phyloP scores from a whole-genome alignment of 2,329 filamentous ascomycete genomes.

The Escovopsis weberi region DNA sequence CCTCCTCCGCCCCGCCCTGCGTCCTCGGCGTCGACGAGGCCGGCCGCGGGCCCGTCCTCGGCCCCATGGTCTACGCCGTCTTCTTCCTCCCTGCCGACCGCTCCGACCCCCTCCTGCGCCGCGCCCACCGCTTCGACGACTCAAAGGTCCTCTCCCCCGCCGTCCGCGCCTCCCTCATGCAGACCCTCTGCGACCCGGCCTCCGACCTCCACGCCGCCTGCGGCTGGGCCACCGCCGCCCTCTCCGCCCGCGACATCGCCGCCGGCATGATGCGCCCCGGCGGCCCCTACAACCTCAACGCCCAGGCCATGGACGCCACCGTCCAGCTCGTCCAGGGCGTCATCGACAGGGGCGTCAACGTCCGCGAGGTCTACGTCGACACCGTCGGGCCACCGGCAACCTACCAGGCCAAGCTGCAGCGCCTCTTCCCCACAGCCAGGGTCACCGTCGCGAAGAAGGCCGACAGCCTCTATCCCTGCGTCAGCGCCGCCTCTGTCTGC shows the following conservation, averaged over 20 bases:
- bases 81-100: slow-evolving; percentile 62
- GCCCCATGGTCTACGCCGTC: slow-evolving; percentile 58
- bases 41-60: slow-evolving; percentile 84
- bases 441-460: slow-evolving; percentile 82
- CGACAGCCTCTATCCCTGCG: slow-evolving; percentile 81
- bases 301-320: slow-evolving; percentile 88
- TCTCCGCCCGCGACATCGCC: slow-evolving; percentile 74
- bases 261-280: slow-evolving; percentile 59
- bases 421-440: slow-evolving; percentile 63
- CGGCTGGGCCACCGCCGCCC: slow-evolving; percentile 70
- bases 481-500: slow-evolving; percentile 85
- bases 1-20: slow-evolving; percentile 32
- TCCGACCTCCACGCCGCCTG: slow-evolving; percentile 36
- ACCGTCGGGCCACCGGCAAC: slow-evolving; percentile 72
- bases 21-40: slow-evolving; percentile 88
- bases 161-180: slow-evolving; percentile 60
- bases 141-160: slow-evolving; percentile 76
- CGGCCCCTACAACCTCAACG: slow-evolving; percentile 75
- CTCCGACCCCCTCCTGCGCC: slow-evolving; percentile 60
- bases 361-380: slow-evolving; percentile 86
- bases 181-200: slow-evolving; percentile 51
- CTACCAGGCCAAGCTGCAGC: slow-evolving; percentile 75
- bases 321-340: slow-evolving; percentile 68
- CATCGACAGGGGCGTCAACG: slow-evolving; percentile 61
- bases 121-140: slow-evolving; percentile 75